Evolutionary conservation across 73 alveolate genomes (phyloP), one percentile per base, ranked within the genome.

Genomic region (Durusdinium trenchii): DNA sequence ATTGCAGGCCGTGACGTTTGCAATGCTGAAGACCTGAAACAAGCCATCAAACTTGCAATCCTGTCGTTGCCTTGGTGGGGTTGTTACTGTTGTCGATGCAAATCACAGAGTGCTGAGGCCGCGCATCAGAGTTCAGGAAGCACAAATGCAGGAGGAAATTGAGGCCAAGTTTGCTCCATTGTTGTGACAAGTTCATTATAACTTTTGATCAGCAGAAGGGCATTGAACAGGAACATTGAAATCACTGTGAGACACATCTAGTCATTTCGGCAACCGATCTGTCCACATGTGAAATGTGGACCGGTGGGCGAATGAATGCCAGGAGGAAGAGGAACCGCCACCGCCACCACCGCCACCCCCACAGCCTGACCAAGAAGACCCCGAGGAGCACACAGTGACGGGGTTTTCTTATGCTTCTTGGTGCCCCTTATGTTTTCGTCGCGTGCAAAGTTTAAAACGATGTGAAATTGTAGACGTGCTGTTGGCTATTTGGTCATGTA

Each of bases 331-430:
- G 76, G 98, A 91, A 78, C 89, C 98, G 20, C 98, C 98, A 47
- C 98, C 98, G 38, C 98, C 98, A 30, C 98, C 98, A 45, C 98
- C 98, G 47, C 98, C 98, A 26, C 98, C 98, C 0, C 98, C 98
- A 23, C 98, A 91, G 67, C 78, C 87, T 14, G 98, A 91, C 32
- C 81, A 62, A 75, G 89, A 69, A 12, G 98, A 91, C 71, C 90
- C 64, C 0, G 98, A 91, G 98, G 98, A 54, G 16, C n/a, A 71
- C 36, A 71, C 47, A 26, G 30, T 1, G 6, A 32, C n/a, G 73
- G 73, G n/a, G 30, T 40, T 52, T 40, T 75, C 54, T 75, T 36
- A 36, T 57, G 12, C 32, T 57, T 12, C 23, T 57, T 57, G 69
- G 12, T 57, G 12, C 23, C 69, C 69, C 69, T 57, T 57, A 16